These are phyloP conservation scores for Candida sanyaensis DNA, from an alignment of 1,139 yeast species.

Conservation along the genomic window DNA sequence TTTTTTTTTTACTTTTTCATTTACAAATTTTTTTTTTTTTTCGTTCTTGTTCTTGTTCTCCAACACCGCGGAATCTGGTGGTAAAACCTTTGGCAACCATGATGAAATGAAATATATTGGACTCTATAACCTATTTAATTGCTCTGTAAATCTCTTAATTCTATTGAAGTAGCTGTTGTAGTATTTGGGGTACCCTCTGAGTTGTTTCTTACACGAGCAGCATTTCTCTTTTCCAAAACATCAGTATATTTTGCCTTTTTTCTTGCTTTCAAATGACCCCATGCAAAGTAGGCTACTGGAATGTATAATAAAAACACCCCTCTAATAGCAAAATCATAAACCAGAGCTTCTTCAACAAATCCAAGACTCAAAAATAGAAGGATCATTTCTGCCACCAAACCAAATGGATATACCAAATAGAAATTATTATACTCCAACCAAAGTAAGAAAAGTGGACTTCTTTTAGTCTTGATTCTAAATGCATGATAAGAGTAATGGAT, in stretches of 20 bases:
- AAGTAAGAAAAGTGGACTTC: conserved; percentile 35
- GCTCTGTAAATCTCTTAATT: not conserved
- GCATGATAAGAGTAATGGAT: conserved; percentile 49
- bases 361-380: conserved; percentile 52
- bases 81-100: not conserved
- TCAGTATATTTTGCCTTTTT: conserved; percentile 24
- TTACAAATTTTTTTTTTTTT: not conserved
- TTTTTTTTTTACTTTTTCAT: conserved; percentile 7
- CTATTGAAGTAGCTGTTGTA: not conserved
- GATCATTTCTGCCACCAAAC: conserved; percentile 52
- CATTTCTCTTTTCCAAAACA: conserved; percentile 23
- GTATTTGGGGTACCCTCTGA: not conserved
- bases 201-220: not conserved
- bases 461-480: conserved; percentile 43
- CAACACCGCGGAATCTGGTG: no score
- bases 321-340: conserved; percentile 29
- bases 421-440: conserved; percentile 44
- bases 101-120: not conserved
- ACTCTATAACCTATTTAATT: not conserved
- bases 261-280: conserved; percentile 31
- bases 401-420: conserved; percentile 47
- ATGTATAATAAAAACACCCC: conserved; percentile 32
- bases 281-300: conserved; percentile 39
- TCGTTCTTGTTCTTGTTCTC: no score
- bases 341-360: conserved; percentile 37